Conservation (phyloP, 345 rosid species). For the Lumnitzera littorea region DNA sequence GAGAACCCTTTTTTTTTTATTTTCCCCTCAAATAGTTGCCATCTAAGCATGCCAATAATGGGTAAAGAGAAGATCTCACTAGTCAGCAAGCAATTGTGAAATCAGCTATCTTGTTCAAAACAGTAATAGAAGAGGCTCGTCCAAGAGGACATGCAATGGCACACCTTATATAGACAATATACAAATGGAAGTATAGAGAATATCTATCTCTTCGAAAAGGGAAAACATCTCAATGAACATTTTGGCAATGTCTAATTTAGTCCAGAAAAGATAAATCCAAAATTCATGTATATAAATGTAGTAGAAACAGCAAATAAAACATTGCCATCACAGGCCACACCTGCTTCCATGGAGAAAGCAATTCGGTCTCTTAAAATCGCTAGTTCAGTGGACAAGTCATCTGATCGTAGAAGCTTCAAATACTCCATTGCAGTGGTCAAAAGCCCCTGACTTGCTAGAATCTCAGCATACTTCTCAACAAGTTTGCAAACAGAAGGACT, state of each 20-base stretch:
- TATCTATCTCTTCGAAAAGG: too few relatives aligned
- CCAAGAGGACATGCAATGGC: too few relatives aligned
- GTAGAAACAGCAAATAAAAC: background rate
- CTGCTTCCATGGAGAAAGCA: conserved; percentile 62
- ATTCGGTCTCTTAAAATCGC: conserved; percentile 76
- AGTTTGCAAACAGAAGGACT: conserved; percentile 90
- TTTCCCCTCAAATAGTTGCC: too few relatives aligned
- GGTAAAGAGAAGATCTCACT: too few relatives aligned
- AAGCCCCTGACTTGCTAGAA: conserved; percentile 95
- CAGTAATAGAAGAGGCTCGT: too few relatives aligned
- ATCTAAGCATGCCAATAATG: too few relatives aligned
- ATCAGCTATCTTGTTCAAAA: too few relatives aligned
- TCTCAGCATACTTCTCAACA: conserved; percentile 96
- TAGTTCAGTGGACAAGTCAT: conserved; percentile 85
- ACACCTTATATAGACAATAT: too few relatives aligned
- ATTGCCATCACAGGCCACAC: conserved; percentile 25
- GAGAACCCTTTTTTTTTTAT: too few relatives aligned
- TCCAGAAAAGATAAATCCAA: background rate
- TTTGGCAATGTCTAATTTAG: background rate
- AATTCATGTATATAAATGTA: background rate
- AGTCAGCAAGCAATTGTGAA: too few relatives aligned
- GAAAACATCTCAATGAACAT: background rate
- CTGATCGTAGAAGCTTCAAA: conserved; percentile 83
- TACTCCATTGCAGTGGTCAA: conserved; percentile 81
- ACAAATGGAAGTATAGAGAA: too few relatives aligned